phyloP scores from a whole-genome alignment of 2,329 filamentous ascomycete species.

The Rugonectria rugulosa region DNA sequence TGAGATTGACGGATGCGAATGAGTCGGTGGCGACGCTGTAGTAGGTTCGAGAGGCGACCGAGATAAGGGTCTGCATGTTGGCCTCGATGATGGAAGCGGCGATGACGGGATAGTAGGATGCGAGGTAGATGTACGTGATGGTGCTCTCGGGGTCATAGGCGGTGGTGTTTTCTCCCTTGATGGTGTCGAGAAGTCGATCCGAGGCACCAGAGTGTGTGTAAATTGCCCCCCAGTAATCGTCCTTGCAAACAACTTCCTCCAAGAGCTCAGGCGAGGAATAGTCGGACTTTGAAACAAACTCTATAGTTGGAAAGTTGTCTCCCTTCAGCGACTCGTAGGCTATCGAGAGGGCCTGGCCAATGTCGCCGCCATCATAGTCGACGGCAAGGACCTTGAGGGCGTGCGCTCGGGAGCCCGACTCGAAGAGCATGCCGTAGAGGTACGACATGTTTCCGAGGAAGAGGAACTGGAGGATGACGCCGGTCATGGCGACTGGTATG shows the following conservation, averaged over 20 bases:
- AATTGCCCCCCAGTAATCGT: constrained; percentile 48
- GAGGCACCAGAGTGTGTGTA: constrained; percentile 44
- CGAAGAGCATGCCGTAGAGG: constrained; percentile 44
- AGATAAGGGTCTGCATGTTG: constrained; percentile 40
- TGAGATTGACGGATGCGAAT: constrained; percentile 32
- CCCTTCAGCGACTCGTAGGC: constrained; percentile 44
- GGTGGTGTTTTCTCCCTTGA: constrained; percentile 34
- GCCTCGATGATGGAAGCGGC: constrained; percentile 38
- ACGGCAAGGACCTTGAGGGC: constrained; percentile 40
- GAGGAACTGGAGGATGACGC: constrained; percentile 26
- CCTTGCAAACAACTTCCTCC: constrained; percentile 45
- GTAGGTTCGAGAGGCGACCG: constrained; percentile 33
- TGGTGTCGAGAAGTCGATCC: constrained; percentile 37
- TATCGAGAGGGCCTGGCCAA: constrained; percentile 42
- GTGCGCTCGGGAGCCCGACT: constrained; percentile 31
- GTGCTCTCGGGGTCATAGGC: constrained; percentile 44
- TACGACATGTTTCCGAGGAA: constrained; percentile 41
- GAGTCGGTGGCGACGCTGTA: constrained; percentile 37
- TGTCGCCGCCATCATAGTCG: constrained; percentile 43
- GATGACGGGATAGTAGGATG: constrained; percentile 45
- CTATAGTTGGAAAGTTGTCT: constrained; percentile 43
- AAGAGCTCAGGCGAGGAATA: constrained; percentile 39
- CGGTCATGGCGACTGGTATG: constrained; percentile 25
- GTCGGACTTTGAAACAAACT: constrained; percentile 34
- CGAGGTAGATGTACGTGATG: constrained; percentile 47